phyloP scores from a whole-genome alignment of 2,329 filamentous ascomycete genomes.

The Trichoderma breve region DNA sequence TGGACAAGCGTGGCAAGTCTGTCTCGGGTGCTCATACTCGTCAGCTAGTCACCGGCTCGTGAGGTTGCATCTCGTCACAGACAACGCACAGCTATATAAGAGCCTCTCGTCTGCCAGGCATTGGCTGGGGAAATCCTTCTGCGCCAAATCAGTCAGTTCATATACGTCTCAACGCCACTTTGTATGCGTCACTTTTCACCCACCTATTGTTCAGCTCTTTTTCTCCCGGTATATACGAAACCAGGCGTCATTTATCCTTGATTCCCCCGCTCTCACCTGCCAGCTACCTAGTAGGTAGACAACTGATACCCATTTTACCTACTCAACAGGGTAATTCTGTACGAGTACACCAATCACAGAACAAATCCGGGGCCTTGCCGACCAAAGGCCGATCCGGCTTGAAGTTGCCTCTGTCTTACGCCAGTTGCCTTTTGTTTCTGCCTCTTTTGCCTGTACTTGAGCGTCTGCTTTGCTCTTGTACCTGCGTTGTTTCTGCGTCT shows the following conservation, averaged over 20 bases:
- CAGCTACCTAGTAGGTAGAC: neutral
- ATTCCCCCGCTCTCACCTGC: neutral
- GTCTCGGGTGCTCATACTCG: neutral
- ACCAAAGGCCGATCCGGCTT: neutral
- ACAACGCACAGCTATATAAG: neutral
- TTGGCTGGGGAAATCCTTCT: neutral
- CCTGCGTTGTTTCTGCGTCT: slow-evolving; percentile 23
- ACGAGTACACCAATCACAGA: neutral
- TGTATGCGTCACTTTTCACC: neutral
- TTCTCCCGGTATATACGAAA: neutral
- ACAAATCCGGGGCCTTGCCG: neutral
- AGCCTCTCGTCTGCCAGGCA: neutral
- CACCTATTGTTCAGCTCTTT: neutral
- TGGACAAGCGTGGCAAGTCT: neutral
- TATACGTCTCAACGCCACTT: neutral
- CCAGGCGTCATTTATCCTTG: neutral
- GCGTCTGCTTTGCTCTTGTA: slow-evolving; percentile 34
- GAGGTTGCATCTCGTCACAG: neutral
- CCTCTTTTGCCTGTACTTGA: slow-evolving; percentile 33
- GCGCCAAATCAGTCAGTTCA: neutral
- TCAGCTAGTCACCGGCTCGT: neutral
- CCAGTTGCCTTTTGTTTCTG: neutral
- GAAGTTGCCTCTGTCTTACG: neutral
- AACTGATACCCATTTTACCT: neutral
- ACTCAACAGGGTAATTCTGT: neutral